Base-by-base conservation (phyloP, 179 eudicot genomes). In the Beta macrorhiza region DNA sequence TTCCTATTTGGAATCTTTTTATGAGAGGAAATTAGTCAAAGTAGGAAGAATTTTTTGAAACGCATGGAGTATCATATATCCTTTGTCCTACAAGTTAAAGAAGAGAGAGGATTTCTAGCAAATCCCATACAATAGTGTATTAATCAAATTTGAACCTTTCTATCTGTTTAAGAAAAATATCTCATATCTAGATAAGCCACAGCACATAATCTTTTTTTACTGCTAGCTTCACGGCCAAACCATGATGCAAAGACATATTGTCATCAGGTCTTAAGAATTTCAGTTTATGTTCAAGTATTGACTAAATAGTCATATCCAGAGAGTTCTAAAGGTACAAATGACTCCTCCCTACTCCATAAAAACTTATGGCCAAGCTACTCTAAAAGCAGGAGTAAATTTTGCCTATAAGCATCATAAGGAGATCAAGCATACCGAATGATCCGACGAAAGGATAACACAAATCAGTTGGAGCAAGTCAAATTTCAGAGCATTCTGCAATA, bases 401-500 rank as follows among this genome's bases (percentile, higher is more conserved):
- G 7, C 13, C 3, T 13, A 47, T 0, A 61, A 73, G 76, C 71
- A 79, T 5, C 8, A 37, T 52, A 19, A 57, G 56, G 79, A 81
- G 47, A 64, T 75, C 67, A 70, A 76, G 42, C 92, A 82, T 93
- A 95, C 98, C 74, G 90, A 87, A 85, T 89, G 82, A 71, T 81
- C 84, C 22, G 92, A 90, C 20, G 92, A 87, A 68, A 96, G 86
- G 69, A 96, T 78, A 51, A 89, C 81, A 68, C 90, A 86, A 52
- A 96, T 90, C 76, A 94, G 85, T 79, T 87, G 90, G 55, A 94
- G 96, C 67, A 91, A 87, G 80, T 96, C 98, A 85, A 96, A 96
- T 79, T 96, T 96, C 80, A 91, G 79, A 20, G 91, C 94, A 86
- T 89, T 87, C 82, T 96, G 99, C 86, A 89, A 80, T 73, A 89